Base-by-base conservation (phyloP, 1,139 yeast genomes). In the Blastobotrys serpentis region DNA sequence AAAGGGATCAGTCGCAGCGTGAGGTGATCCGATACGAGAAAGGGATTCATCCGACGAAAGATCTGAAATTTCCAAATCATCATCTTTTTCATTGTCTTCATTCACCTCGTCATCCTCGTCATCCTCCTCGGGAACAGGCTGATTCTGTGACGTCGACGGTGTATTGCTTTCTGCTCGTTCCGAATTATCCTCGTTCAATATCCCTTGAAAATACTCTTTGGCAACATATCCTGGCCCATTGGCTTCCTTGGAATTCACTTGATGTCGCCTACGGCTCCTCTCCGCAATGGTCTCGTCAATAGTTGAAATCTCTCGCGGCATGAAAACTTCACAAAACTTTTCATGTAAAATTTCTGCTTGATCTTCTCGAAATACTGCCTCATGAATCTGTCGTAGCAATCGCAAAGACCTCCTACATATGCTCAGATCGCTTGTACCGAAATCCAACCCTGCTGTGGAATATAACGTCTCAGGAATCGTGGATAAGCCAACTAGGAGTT, bases 381-480 rank as follows among this genome's bases (percentile, higher is more conserved):
- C 25, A 7, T 37, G 43, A 11, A 51, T 10, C 44, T 19, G 25
- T 22, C 39, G 18, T 44, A 51, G 21, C 23, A 51, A 18, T 18
- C 44, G 13, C 34, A 51, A 22, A 16, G 46, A 44, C 21, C 46
- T 23, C 23, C 38, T 30, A 8, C 44, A 23, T 8, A 39, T 37
- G 22, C 37, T 25, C 33, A 34, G 25, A 37, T 50, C 53, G 29
- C 48, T 21, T 8, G 48, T 43, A 4, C 47, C 45, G 18, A 44
- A 48, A 13, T 32, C 38, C 23, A 42, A 17, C 17, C 47, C 47
- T 4, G 39, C 13, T 3, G 47, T 40, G 10, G 19, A 21, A 19
- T 50, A 43, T 17, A 43, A 10, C 19, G 49, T 42, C 19, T 43
- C 46, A 4, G 55, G 55, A 25, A 45, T 33, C 18, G 42, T 48